phyloP scores from a whole-genome alignment of 441 rosid genomes.

The Populus hybrid region DNA sequence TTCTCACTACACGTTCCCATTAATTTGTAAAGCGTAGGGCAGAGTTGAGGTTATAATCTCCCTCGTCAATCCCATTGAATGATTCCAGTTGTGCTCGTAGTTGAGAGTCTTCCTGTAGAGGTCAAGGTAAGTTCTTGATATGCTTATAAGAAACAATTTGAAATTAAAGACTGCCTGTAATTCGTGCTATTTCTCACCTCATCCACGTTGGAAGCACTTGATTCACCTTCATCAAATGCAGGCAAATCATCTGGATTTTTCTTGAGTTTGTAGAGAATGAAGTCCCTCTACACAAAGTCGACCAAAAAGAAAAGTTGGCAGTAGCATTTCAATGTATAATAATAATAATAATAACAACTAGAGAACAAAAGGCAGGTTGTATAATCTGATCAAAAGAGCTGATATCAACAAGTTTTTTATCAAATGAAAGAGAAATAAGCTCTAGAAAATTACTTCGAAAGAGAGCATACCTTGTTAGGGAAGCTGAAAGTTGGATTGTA shows the following conservation, averaged over 20 bases:
- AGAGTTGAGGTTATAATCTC: conserved; percentile 11
- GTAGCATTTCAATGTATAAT: no score
- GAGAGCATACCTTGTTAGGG: conserved; percentile 10
- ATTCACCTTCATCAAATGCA: conserved; percentile 2
- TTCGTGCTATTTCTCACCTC: conserved; percentile 2
- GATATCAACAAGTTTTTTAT: background rate
- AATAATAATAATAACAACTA: background rate
- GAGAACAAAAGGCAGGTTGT: background rate
- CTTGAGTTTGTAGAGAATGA: conserved; percentile 29
- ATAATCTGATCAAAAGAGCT: background rate
- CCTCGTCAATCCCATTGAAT: conserved; percentile 2
- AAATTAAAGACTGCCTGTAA: background rate
- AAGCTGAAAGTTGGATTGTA: conserved; percentile 24
- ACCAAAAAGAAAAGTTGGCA: background rate
- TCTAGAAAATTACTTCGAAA: background rate
- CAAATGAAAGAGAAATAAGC: no score
- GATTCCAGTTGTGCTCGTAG: conserved; percentile 7
- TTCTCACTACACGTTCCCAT: background rate
- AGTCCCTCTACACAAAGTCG: conserved; percentile 16
- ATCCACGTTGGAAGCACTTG: background rate
- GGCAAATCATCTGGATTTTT: conserved; percentile 5
- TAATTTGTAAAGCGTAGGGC: background rate
- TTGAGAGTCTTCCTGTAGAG: conserved; percentile 14
- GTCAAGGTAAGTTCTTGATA: background rate
- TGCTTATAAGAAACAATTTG: background rate